phyloP scores from a whole-genome alignment of 169 alveolate genomes.

The Plasmodium cynomolgi region DNA sequence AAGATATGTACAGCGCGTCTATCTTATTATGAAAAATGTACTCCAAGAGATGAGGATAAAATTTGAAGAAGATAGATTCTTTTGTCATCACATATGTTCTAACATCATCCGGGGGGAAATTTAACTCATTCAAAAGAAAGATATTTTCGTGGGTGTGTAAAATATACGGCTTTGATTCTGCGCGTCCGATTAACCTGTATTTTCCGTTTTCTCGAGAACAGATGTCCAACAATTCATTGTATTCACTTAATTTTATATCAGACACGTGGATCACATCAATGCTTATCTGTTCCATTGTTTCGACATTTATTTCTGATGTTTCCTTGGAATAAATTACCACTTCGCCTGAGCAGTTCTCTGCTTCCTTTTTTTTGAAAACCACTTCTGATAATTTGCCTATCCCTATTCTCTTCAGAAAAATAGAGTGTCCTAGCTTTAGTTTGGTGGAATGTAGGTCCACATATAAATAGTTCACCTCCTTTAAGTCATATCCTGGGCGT shows the following conservation, averaged over 20 bases:
- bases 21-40: not conserved
- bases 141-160: conserved; percentile 26
- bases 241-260: conserved; percentile 22
- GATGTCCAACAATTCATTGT: conserved; percentile 30
- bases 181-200: conserved; percentile 48
- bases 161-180: conserved; percentile 34
- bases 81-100: conserved; percentile 15
- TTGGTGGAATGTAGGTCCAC: conserved; percentile 19
- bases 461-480: conserved; percentile 33
- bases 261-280: conserved; percentile 14
- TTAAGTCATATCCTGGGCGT: conserved; percentile 31
- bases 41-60: conserved; percentile 31
- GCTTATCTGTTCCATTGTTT: not conserved
- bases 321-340: conserved; percentile 29
- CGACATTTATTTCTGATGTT: not conserved
- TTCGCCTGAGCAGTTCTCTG: conserved; percentile 48
- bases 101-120: conserved; percentile 51
- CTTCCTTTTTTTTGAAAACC: conserved; percentile 34
- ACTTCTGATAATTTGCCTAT: conserved; percentile 2
- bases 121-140: conserved; percentile 3
- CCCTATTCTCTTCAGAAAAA: conserved; percentile 17
- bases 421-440: conserved; percentile 14
- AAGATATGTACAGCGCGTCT: conserved; percentile 19
- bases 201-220: conserved; percentile 15
- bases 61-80: conserved; percentile 32